phyloP scores from a whole-genome alignment of 768 basidiomycete species.

The Amanita brunnescens region DNA sequence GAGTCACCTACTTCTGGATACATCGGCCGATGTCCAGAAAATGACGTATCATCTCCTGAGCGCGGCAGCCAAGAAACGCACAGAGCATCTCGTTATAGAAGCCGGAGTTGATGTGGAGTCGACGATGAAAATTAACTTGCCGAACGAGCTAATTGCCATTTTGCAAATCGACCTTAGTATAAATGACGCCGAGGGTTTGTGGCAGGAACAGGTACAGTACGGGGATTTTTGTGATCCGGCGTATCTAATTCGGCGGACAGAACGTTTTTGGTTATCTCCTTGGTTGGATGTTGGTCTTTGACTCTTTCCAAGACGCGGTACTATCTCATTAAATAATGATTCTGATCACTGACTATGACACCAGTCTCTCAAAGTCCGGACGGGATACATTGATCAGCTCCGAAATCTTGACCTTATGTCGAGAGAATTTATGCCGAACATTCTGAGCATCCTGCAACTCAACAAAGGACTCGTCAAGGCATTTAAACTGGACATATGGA shows the following conservation, averaged over 20 bases:
- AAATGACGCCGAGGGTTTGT: slow-evolving; percentile 26
- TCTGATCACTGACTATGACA: neutral
- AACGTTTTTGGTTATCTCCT: slow-evolving; percentile 63
- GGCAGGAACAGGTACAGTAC: slow-evolving; percentile 28
- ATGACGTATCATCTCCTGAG: slow-evolving; percentile 69
- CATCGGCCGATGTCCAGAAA: slow-evolving; percentile 56
- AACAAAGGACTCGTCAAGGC: slow-evolving; percentile 55
- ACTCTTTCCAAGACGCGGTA: slow-evolving; percentile 80
- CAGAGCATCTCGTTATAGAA: slow-evolving; percentile 81
- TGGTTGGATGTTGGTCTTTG: slow-evolving; percentile 84
- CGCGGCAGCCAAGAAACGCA: slow-evolving; percentile 61
- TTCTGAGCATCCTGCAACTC: slow-evolving; percentile 60
- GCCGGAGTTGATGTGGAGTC: slow-evolving; percentile 70
- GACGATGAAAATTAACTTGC: slow-evolving; percentile 44
- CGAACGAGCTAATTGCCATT: slow-evolving; percentile 56
- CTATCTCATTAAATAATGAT: slow-evolving; percentile 23
- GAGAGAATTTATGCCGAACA: slow-evolving; percentile 56
- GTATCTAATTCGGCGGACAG: slow-evolving; percentile 16
- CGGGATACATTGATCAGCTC: slow-evolving; percentile 81
- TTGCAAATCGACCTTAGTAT: slow-evolving; percentile 40
- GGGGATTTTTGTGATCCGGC: neutral
- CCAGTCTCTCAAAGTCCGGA: slow-evolving; percentile 83
- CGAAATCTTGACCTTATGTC: slow-evolving; percentile 59
- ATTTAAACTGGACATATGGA: slow-evolving; percentile 81
- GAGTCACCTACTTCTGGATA: slow-evolving; percentile 69